Evolutionary conservation across 2,329 filamentous ascomycete species (phyloP).

Genomic region (Monosporascus sp.): DNA sequence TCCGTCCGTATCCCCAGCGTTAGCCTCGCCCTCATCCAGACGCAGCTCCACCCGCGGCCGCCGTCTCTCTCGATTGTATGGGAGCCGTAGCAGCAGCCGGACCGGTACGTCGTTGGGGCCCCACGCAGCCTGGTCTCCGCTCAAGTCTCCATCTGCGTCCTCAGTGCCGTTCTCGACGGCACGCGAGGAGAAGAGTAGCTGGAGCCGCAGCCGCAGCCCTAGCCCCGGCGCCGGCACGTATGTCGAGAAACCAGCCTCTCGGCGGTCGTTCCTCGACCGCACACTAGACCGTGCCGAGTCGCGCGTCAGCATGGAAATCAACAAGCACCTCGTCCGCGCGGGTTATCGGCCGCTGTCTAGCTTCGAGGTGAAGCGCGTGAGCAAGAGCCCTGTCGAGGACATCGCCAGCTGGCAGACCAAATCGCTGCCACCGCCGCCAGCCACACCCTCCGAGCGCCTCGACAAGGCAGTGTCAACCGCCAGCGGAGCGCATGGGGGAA

Average conservation of each 20-base stretch:
- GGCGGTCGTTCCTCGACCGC: conserved; percentile 11
- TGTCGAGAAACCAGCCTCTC: conserved; percentile 8
- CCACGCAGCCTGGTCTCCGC: no score
- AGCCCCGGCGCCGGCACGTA: conserved; percentile 10
- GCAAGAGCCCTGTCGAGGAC: conserved; percentile 6
- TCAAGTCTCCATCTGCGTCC: no score
- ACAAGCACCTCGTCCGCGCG: conserved; percentile 9
- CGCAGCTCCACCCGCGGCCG: background rate
- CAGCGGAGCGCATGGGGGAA: background rate
- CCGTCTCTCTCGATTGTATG: no score
- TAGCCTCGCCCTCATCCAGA: background rate
- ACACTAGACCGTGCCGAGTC: conserved; percentile 3
- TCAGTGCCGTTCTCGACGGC: no score
- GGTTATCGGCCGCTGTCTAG: conserved; percentile 6
- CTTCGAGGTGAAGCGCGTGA: conserved; percentile 13
- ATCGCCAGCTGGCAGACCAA: background rate
- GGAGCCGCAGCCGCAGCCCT: conserved; percentile 2
- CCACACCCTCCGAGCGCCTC: background rate
- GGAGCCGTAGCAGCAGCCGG: no score
- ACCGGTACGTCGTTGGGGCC: no score
- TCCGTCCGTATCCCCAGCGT: background rate
- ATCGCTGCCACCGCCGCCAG: background rate
- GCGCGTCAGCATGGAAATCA: conserved; percentile 7
- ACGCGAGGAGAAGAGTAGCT: background rate
- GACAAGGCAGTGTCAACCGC: no score